Evolutionary conservation across 2,329 filamentous ascomycete genomes (phyloP).

Genomic region (Colletotrichum orchidophilum): DNA sequence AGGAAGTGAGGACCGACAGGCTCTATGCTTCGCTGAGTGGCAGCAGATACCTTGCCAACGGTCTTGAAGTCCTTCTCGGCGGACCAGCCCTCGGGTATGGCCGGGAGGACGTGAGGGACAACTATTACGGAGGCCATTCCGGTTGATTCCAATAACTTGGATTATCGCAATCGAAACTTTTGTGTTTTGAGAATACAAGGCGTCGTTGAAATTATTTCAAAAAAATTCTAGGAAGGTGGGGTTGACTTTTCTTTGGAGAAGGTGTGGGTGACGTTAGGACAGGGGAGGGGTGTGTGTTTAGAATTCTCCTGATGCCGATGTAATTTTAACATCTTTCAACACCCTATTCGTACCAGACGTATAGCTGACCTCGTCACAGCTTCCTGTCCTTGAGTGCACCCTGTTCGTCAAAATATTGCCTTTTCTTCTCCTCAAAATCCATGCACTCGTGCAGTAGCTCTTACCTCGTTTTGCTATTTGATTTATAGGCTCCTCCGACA

Average conservation of each 20-base stretch:
- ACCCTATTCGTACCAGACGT: no score
- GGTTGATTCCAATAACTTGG: conserved; percentile 37
- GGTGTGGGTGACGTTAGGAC: background rate
- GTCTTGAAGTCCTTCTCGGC: conserved; percentile 93
- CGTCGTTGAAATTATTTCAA: background rate
- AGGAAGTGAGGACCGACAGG: conserved; percentile 98
- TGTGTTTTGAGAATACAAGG: background rate
- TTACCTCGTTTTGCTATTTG: background rate
- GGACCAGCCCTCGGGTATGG: conserved; percentile 82
- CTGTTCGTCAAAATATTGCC: background rate
- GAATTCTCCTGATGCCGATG: background rate
- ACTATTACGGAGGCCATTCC: conserved; percentile 72
- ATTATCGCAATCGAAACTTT: conserved; percentile 7
- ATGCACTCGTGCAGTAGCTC: background rate
- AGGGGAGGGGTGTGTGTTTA: background rate
- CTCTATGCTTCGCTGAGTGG: conserved; percentile 89
- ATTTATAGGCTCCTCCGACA: background rate
- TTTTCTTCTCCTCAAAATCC: background rate
- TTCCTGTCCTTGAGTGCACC: background rate
- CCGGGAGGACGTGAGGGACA: conserved; percentile 73
- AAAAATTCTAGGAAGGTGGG: conserved; percentile 23
- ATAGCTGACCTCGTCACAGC: no score
- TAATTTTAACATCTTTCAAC: no score
- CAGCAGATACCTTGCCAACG: conserved; percentile 77
- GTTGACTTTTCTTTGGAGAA: conserved; percentile 1